These are phyloP conservation scores for Oryza glumipatula DNA, from an alignment of 176 grass and related monocot species.

Conservation along the genomic window DNA sequence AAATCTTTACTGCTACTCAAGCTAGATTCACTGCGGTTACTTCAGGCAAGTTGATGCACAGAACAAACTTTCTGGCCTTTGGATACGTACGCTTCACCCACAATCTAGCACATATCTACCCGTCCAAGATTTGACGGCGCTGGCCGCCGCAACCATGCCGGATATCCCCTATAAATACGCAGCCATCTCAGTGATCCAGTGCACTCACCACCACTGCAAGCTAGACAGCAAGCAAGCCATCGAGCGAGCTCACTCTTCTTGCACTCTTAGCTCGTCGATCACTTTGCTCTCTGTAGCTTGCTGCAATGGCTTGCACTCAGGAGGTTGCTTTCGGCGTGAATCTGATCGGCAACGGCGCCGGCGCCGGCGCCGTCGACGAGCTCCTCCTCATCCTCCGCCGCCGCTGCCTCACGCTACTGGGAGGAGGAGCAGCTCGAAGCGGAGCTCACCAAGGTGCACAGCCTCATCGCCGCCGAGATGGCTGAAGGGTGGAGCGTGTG, in stretches of 20 bases:
- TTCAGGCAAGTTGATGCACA: neutral
- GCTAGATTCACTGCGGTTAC: neutral
- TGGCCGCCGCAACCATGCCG: neutral
- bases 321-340: neutral
- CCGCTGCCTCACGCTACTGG: too few species aligned
- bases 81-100: neutral
- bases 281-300: too few species aligned
- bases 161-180: neutral
- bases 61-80: neutral
- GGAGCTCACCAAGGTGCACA: too few species aligned
- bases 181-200: neutral
- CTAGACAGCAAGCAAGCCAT: too few species aligned
- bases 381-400: too few species aligned
- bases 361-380: neutral
- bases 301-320: neutral
- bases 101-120: neutral
- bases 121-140: neutral
- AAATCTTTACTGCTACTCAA: neutral
- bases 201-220: neutral
- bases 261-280: neutral
- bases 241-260: neutral
- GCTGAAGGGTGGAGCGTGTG: too few species aligned
- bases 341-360: neutral
- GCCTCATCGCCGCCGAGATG: too few species aligned
- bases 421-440: too few species aligned